Percentiles rank a stretch among this genome's conserved stretches.
phyloP scores from a whole-genome alignment of 768 basidiomycete species.

The Collybia nuda region DNA sequence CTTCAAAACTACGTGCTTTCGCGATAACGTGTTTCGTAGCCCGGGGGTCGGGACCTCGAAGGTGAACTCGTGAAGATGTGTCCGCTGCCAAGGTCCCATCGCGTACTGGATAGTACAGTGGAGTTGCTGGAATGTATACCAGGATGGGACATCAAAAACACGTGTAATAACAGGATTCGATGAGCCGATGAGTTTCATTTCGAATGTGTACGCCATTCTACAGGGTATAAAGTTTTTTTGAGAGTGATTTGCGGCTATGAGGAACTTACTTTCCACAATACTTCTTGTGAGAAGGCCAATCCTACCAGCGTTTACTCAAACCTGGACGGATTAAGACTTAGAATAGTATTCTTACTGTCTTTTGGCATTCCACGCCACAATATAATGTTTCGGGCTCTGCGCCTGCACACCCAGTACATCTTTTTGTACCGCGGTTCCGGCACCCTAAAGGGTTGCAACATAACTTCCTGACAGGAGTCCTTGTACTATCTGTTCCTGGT shows the following conservation, averaged over 20 bases:
- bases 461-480: background rate
- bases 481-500: too few species aligned
- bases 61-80: conserved; percentile 17
- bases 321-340: too few species aligned
- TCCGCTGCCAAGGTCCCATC: conserved; percentile 14
- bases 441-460: background rate
- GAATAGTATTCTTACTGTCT: background rate
- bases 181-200: conserved; percentile 16
- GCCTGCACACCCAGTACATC: conserved; percentile 7
- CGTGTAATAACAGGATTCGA: conserved; percentile 18
- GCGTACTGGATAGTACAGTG: conserved; percentile 19
- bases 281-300: conserved; percentile 13
- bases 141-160: conserved; percentile 17
- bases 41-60: conserved; percentile 5
- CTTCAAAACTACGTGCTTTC: background rate
- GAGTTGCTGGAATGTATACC: conserved; percentile 18
- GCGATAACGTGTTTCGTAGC: background rate
- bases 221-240: too few species aligned
- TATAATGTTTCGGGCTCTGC: conserved; percentile 6
- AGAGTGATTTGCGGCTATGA: background rate
- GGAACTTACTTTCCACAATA: conserved; percentile 14
- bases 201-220: conserved; percentile 17
- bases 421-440: background rate
- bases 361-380: conserved; percentile 9
- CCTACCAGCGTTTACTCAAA: too few species aligned